phyloP scores from a whole-genome alignment of 148 eudicot genomes.

The Polygonum aviculare region DNA sequence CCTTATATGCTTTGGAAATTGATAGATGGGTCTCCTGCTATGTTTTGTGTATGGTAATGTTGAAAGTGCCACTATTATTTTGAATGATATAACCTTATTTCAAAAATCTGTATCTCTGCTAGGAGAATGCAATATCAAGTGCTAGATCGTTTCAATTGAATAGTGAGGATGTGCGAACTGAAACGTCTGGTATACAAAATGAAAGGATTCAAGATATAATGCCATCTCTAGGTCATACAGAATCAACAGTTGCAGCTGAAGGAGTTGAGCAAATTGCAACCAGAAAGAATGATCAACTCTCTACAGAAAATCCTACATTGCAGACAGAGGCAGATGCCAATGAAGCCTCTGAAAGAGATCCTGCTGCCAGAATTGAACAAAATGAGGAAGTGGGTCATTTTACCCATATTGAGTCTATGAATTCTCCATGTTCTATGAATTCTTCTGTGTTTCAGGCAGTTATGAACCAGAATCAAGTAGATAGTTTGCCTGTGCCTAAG shows the following conservation, averaged over 20 bases:
- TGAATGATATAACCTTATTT: neutral
- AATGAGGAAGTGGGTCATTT: neutral
- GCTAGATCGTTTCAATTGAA: neutral
- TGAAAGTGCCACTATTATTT: neutral
- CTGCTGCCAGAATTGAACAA: slow-evolving; percentile 2
- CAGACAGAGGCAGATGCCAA: neutral
- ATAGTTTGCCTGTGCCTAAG: neutral
- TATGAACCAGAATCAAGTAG: neutral
- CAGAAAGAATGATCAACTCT: neutral
- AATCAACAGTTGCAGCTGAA: neutral
- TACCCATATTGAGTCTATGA: neutral
- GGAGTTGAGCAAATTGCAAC: neutral
- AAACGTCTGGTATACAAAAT: neutral
- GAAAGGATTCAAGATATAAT: slow-evolving; percentile 13
- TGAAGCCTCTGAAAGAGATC: neutral
- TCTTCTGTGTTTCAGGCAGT: neutral
- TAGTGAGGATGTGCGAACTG: neutral
- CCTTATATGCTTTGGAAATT: no score
- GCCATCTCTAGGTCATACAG: slow-evolving; percentile 9
- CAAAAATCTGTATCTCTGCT: neutral
- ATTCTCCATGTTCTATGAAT: neutral
- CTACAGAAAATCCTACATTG: neutral
- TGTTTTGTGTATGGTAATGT: no score
- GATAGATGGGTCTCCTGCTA: no score
- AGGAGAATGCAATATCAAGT: neutral